Conservation (phyloP, 345 rosid genomes). For the Acer yangbiense region DNA sequence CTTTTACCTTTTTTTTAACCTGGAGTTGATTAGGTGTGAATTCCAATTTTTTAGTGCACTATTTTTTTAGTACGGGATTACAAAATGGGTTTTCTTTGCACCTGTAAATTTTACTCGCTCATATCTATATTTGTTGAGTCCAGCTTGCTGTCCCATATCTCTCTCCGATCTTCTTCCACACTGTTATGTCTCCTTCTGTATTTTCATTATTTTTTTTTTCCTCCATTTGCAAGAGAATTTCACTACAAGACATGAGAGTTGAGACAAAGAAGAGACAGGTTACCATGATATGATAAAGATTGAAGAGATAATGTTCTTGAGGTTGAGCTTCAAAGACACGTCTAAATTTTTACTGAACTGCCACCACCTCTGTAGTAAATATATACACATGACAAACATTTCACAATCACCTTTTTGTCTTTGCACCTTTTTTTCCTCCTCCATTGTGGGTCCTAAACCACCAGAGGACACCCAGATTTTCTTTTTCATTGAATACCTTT, state of each 20-base stretch:
- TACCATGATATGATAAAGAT: neutral
- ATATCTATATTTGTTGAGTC: neutral
- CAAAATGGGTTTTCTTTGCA: too few species aligned
- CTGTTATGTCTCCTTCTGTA: neutral
- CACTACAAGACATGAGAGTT: neutral
- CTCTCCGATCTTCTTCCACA: neutral
- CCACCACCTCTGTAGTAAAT: neutral
- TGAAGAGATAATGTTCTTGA: conserved; percentile 35
- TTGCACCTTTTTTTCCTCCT: too few species aligned
- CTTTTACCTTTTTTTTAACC: neutral
- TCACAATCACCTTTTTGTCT: neutral
- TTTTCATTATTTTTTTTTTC: too few species aligned
- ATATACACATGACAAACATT: neutral
- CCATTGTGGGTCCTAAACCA: conserved; percentile 12
- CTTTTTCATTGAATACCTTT: too few species aligned
- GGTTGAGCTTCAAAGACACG: conserved; percentile 29
- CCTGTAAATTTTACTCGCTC: too few species aligned
- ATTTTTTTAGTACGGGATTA: too few species aligned
- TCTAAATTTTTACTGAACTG: neutral
- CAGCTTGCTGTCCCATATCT: neutral
- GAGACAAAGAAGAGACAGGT: neutral
- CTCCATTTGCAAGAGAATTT: neutral
- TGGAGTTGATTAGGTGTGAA: too few species aligned
- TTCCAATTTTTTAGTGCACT: too few species aligned
- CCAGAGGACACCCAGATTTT: neutral